Evolutionary conservation across 768 basidiomycete species (phyloP), one percentile per base, ranked within the genome.

Genomic region (Saitozyma sp.): DNA sequence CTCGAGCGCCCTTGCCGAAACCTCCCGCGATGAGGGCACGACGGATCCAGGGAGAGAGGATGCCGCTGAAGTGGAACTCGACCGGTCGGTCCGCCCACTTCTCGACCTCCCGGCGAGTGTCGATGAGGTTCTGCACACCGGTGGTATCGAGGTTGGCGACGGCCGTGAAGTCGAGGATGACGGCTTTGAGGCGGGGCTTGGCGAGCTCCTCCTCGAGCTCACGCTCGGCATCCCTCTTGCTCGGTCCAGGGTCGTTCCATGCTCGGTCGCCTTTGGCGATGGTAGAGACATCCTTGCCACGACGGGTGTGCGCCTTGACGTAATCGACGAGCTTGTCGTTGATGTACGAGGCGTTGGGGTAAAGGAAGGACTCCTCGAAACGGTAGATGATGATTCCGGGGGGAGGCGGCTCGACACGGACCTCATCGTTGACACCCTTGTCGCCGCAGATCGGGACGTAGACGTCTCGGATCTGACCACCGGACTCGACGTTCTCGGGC

Each of bases 191-290:
- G 19, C 82, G 74, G 0, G 94, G 91, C 71, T 84, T 86, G 63
- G 89, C 85, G 46, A 82, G 81, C 14, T 80, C 81, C 8, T 50
- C 59, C 16, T 69, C 67, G 49, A 58, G 52, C 46, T 86, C 86
- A 29, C 81, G 83, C 0, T 72, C 81, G 0, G 79, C 80, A 6
- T 82, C 81, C 13, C 83, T 82, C 16, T 83, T 82, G 54, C 78
- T 70, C 17, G 90, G 89, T 37, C 91, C 91, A 9, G 90, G 87
- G 70, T 96, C 93, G 75, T 99, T 99, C 95, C 95, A 99, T 11
- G 91, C 85, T 49, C 93, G 86, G 76, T 95, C 92, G 64, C 84
- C 83, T 50, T 86, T 79, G 59, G 80, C 84, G 64, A 91, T 82
- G n/a, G 80, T 72, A 56, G 83, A 83, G 78, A 89, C 83, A 77